Conservation (phyloP, 352 stramenopile genomes). For the Pythium insidiosum region DNA sequence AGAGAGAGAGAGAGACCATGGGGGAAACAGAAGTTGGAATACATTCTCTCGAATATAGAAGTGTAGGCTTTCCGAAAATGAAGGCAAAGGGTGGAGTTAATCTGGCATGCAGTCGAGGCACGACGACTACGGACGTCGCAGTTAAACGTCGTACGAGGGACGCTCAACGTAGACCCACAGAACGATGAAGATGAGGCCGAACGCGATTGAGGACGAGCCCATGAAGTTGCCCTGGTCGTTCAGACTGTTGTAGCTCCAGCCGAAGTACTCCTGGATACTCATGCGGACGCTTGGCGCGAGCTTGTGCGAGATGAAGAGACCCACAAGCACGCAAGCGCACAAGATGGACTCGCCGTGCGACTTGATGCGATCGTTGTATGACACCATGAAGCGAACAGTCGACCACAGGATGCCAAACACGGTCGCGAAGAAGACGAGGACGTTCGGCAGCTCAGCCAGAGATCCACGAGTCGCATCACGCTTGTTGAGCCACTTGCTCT, state of each 20-base stretch:
- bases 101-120: too few relatives aligned
- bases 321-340: constrained; percentile 59
- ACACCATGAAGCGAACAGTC: constrained; percentile 71
- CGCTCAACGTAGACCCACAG: constrained; percentile 81
- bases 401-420: constrained; percentile 74
- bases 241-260: constrained; percentile 85
- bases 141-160: too few relatives aligned
- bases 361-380: constrained; percentile 65
- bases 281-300: constrained; percentile 74
- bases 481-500: constrained; percentile 66
- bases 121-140: too few relatives aligned
- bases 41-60: too few relatives aligned
- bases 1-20: too few relatives aligned
- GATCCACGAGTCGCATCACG: constrained; percentile 48
- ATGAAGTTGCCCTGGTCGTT: constrained; percentile 87
- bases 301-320: constrained; percentile 70
- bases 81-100: too few relatives aligned
- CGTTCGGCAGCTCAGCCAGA: constrained; percentile 65
- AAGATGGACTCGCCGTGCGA: constrained; percentile 75
- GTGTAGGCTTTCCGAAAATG: too few relatives aligned
- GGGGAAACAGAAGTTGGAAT: too few relatives aligned
- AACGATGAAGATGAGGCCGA: constrained; percentile 78
- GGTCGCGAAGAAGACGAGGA: constrained; percentile 65
- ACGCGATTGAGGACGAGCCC: constrained; percentile 67
- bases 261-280: constrained; percentile 85